Evolutionary conservation across 257 asterid species (phyloP).

Genomic region (Primulina tabacum): DNA sequence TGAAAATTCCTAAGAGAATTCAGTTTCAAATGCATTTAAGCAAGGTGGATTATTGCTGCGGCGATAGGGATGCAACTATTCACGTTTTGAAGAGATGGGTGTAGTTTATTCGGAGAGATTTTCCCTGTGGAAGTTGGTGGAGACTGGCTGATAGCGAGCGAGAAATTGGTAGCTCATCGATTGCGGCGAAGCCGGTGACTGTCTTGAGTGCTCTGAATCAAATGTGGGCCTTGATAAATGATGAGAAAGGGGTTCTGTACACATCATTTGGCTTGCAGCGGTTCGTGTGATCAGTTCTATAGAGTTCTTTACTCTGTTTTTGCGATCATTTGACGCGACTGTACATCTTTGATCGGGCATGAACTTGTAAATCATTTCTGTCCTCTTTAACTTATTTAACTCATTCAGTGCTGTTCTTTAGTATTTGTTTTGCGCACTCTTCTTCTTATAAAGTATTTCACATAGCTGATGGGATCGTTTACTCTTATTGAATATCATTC

Average conservation of each 20-base stretch:
- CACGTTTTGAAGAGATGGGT: slow-evolving; percentile 28
- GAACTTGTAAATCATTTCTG: neutral
- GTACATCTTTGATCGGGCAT: neutral
- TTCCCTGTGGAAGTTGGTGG: slow-evolving; percentile 53
- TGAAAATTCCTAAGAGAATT: neutral
- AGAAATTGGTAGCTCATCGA: slow-evolving; percentile 17
- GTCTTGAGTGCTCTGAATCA: slow-evolving; percentile 36
- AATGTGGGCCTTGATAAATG: slow-evolving; percentile 44
- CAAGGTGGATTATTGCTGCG: slow-evolving; percentile 12
- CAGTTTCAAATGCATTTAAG: slow-evolving; percentile 20
- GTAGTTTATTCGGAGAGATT: slow-evolving; percentile 18
- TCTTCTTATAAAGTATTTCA: neutral
- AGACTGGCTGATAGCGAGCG: slow-evolving; percentile 28
- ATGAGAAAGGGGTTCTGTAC: slow-evolving; percentile 45
- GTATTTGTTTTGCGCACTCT: neutral
- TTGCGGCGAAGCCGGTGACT: slow-evolving; percentile 28
- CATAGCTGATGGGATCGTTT: neutral
- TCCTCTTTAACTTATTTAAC: too few species aligned
- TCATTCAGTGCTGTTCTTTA: neutral
- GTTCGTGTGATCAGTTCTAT: slow-evolving; percentile 26
- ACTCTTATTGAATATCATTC: neutral
- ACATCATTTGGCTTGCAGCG: slow-evolving; percentile 46
- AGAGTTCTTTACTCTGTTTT: too few species aligned
- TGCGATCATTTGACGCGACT: neutral
- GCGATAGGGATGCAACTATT: slow-evolving; percentile 15